Conservation (phyloP, 768 basidiomycete species). For the Hericium rajendrae region DNA sequence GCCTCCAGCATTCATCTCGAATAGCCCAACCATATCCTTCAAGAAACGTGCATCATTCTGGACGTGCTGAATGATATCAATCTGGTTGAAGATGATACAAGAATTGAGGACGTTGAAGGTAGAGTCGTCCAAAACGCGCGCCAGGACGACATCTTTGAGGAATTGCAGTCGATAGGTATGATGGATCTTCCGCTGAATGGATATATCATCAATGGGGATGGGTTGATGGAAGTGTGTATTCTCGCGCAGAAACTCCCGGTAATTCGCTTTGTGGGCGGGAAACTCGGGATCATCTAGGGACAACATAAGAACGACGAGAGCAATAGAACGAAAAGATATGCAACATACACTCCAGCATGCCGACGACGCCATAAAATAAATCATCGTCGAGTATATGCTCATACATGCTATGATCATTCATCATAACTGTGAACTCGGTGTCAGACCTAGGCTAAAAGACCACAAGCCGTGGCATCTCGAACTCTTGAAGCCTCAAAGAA, state of each 20-base stretch:
- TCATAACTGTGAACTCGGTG: slow-evolving; percentile 50
- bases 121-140: slow-evolving; percentile 88
- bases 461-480: background rate
- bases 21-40: slow-evolving; percentile 64
- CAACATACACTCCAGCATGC: slow-evolving; percentile 92
- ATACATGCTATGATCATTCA: slow-evolving; percentile 91
- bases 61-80: slow-evolving; percentile 90
- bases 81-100: slow-evolving; percentile 97
- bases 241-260: slow-evolving; percentile 84
- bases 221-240: slow-evolving; percentile 85
- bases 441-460: background rate
- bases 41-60: slow-evolving; percentile 72
- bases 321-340: background rate
- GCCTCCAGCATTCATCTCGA: slow-evolving; percentile 26
- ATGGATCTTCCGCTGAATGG: slow-evolving; percentile 82
- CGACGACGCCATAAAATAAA: slow-evolving; percentile 84
- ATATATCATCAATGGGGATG: slow-evolving; percentile 66
- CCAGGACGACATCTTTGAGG: slow-evolving; percentile 96
- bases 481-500: background rate
- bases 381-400: slow-evolving; percentile 94
- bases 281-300: slow-evolving; percentile 90
- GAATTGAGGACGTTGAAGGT: slow-evolving; percentile 97
- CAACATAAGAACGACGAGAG: slow-evolving; percentile 2
- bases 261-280: slow-evolving; percentile 92
- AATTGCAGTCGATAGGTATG: slow-evolving; percentile 96